Conservation (phyloP, 441 rosid genomes). For the Dalechampia spathulata region DNA sequence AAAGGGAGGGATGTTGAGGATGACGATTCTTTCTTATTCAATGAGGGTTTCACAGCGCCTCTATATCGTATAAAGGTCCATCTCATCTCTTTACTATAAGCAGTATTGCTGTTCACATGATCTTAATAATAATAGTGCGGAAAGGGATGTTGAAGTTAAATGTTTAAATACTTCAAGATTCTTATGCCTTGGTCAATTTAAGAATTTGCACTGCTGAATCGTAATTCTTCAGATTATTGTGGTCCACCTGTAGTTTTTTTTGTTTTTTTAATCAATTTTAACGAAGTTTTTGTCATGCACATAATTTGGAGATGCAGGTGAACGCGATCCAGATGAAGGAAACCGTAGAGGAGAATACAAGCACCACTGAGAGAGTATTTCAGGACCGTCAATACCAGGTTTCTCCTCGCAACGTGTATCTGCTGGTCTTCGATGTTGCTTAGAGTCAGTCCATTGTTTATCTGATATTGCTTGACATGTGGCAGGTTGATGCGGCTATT, state of each 20-base stretch:
- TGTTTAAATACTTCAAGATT: too few relatives aligned
- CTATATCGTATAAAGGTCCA: conserved; percentile 88
- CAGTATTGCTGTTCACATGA: background rate
- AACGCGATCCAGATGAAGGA: conserved; percentile 99
- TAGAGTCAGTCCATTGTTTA: conserved; percentile 6
- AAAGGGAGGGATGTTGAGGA: conserved; percentile 97
- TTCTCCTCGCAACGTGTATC: background rate
- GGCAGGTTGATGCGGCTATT: conserved; percentile 96
- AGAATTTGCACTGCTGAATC: too few relatives aligned
- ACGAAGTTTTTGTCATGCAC: too few relatives aligned
- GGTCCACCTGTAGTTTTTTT: too few relatives aligned
- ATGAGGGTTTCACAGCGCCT: conserved; percentile 74
- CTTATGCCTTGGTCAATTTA: too few relatives aligned
- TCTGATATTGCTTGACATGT: conserved; percentile 5
- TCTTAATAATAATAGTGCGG: background rate
- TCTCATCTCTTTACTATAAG: background rate
- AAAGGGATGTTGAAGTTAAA: too few relatives aligned
- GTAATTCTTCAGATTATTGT: too few relatives aligned
- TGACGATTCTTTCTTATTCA: conserved; percentile 79
- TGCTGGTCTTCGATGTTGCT: background rate
- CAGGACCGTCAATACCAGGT: conserved; percentile 99
- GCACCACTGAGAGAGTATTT: conserved; percentile 97
- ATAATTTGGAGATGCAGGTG: conserved; percentile 45
- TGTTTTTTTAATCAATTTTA: too few relatives aligned
- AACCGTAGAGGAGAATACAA: conserved; percentile 97